Base-by-base conservation (phyloP, 108 stramenopile genomes). In the Fragilaria crotonensis region DNA sequence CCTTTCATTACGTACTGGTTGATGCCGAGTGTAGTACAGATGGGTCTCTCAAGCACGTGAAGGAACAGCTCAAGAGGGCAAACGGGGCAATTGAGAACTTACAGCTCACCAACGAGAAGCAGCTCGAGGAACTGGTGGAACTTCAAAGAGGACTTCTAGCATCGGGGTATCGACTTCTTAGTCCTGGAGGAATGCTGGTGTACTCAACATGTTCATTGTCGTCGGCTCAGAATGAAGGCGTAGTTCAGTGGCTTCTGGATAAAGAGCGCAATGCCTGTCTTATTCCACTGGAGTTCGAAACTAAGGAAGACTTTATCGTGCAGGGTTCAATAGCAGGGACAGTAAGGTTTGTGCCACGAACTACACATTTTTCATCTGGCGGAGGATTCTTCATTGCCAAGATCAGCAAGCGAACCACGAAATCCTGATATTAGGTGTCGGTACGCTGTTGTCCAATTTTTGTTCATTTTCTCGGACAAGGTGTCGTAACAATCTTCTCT, bases 1-100 rank as follows among this genome's bases (percentile, higher is more conserved):
- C 51, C 11, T 96, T 89, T 70, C 92, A 97, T 66, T 68, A 72
- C 41, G 92, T 97, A 1, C 68, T 97, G 23, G 94, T 97, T 5
- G 96, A 97, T 76, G 96, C 92, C 7, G 94, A 97, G 72, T 97
- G 96, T 67, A 87, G 84, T 33, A 91, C 93, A 11, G 94, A 97
- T 71, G 94, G 93, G n/a, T 89, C 92, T 0, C 45, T 93, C 18
- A 72, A 75, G 27, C 93, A 90, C 55, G 48, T 89, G 21, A 52
- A 68, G 55, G 75, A 85, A 46, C 72, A 63, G 21, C 30, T 63
- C 3, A 62, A 77, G 61, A 46, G 59, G n/a, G 5, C 19, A 45
- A 30, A 41, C n/a, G 31, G 5, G 23, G 20, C 66, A 17, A 71
- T 59, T 45, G 50, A 64, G n/a, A 72, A 75, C 55, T 36, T 47